Evolutionary conservation across 768 basidiomycete genomes (phyloP).

Genomic region (Coprinellus micaceus): DNA sequence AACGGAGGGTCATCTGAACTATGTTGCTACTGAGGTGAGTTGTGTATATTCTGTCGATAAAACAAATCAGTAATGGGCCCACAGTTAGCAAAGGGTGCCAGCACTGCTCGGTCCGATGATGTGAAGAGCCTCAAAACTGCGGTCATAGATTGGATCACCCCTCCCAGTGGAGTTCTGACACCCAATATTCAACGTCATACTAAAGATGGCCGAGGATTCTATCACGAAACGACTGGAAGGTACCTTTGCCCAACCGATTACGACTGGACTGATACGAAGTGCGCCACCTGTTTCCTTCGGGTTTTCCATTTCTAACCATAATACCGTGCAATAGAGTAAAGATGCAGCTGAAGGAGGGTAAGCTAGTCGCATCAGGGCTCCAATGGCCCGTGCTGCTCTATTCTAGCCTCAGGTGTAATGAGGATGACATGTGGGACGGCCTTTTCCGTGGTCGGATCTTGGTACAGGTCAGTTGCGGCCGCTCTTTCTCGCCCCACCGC

Average conservation of each 20-base stretch:
- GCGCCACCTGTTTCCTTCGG: constrained; percentile 6
- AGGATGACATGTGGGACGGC: background rate
- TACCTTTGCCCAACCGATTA: constrained; percentile 16
- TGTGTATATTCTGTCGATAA: too few relatives aligned
- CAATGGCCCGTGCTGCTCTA: constrained; percentile 2
- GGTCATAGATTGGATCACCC: background rate
- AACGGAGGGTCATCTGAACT: background rate
- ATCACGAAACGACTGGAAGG: constrained; percentile 13
- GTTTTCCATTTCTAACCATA: background rate
- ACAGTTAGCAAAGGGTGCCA: background rate
- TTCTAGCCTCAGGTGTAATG: background rate
- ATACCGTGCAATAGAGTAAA: background rate
- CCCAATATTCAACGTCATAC: background rate
- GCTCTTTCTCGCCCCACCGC: too few relatives aligned
- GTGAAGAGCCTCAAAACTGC: background rate
- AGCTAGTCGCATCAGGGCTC: background rate
- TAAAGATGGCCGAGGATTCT: constrained; percentile 9
- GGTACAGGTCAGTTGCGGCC: background rate
- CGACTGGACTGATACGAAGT: constrained; percentile 16
- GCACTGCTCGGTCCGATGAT: background rate
- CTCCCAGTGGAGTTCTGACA: background rate
- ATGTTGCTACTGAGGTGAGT: background rate
- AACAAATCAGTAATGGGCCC: background rate
- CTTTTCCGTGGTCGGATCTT: background rate
- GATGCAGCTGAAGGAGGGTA: background rate